Evolutionary conservation across 768 basidiomycete species (phyloP).

Genomic region (Naganishia onofrii): DNA sequence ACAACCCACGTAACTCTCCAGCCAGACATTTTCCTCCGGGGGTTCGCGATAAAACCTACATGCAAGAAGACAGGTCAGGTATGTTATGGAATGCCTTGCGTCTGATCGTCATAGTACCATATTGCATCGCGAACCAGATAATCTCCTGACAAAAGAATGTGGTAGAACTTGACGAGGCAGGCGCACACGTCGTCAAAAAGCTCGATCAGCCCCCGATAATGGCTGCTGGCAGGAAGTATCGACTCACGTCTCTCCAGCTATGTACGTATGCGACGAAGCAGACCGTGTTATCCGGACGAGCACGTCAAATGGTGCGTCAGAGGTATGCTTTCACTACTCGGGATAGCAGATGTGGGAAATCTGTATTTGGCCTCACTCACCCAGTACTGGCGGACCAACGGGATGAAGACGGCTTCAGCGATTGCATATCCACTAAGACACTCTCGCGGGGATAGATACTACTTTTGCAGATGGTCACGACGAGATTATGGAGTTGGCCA

Average conservation of each 20-base stretch:
- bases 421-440: neutral
- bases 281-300: too few relatives aligned
- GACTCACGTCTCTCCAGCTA: neutral
- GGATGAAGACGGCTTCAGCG: neutral
- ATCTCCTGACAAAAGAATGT: neutral
- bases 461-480: neutral
- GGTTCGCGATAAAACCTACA: neutral
- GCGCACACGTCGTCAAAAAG: neutral
- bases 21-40: neutral
- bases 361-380: neutral
- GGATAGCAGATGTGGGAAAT: too few relatives aligned
- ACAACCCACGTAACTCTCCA: slow-evolving; percentile 1
- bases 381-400: neutral
- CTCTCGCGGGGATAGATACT: neutral
- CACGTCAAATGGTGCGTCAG: too few relatives aligned
- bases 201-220: neutral
- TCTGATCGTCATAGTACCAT: too few relatives aligned
- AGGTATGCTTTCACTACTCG: too few relatives aligned
- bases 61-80: neutral
- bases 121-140: neutral
- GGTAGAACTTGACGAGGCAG: neutral
- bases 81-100: too few relatives aligned
- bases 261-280: too few relatives aligned
- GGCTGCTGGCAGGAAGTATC: neutral
- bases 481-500: neutral